phyloP scores from a whole-genome alignment of 306 rosid species.

The Prunus salicina region DNA sequence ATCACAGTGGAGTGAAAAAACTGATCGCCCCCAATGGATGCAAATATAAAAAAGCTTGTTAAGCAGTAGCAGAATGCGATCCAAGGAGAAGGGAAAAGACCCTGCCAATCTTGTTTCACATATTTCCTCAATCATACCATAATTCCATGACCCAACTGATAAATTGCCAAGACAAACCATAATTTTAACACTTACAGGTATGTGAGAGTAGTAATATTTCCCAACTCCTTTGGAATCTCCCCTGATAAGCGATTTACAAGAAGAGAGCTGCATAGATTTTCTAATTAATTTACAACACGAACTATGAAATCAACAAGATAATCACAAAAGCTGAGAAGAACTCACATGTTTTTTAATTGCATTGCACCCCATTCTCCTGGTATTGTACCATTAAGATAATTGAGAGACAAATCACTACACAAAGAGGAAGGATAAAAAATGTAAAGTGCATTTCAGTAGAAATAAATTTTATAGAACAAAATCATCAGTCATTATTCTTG shows the following conservation, averaged over 20 bases:
- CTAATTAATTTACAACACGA: constrained; percentile 27
- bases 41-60: not conserved
- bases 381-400: constrained; percentile 70
- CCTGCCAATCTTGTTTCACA: not conserved
- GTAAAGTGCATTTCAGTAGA: not conserved
- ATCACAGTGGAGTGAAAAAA: not conserved
- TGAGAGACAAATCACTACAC: constrained; percentile 58
- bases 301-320: constrained; percentile 12
- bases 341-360: constrained; percentile 57
- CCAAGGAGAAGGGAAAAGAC: not conserved
- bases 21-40: not conserved
- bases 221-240: constrained; percentile 69
- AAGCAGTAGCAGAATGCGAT: not conserved
- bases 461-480: not conserved
- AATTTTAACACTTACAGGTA: constrained; percentile 50
- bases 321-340: constrained; percentile 23
- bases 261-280: constrained; percentile 62
- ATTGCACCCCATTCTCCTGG: constrained; percentile 74
- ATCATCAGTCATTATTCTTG: not conserved
- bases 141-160: not conserved
- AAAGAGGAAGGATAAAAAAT: not conserved
- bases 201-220: constrained; percentile 55
- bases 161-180: constrained; percentile 6
- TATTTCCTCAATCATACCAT: constrained; percentile 12
- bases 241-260: constrained; percentile 80